Base-by-base conservation (phyloP, 2,329 filamentous ascomycete species). In the Acrodontium crateriforme region DNA sequence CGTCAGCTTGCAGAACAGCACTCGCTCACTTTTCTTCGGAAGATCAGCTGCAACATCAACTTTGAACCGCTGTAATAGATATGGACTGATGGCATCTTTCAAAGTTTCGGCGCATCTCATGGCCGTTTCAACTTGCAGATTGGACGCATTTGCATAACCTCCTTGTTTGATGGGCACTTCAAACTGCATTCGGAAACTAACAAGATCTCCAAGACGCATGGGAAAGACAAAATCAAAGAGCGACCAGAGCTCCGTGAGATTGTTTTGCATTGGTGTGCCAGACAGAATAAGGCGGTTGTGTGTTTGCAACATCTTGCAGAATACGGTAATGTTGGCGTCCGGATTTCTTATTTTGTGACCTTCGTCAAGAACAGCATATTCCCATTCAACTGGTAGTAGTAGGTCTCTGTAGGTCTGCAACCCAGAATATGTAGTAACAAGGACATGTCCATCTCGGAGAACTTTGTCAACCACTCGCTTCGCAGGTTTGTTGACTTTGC, bases 261-360 rank as follows among this genome's bases (percentile, higher is more conserved):
- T 95, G 53, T 98, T 98, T 53, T 98, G 91, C 65, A 98, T 91
- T 0, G 91, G 91, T 0, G 89, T 98, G 4, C 89, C 89, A 0
- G 91, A 95, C 2, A 98, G 63, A 34, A 98, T 95, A 37, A 95
- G 68, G 13, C 91, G 73, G 44, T 95, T 89, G 1, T 80, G 71
- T 0, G 89, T 98, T 18, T 79, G 76, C 8, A 98, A 60, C 52
- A 94, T 82, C 51, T 98, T 98, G 65, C 84, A 93, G 40, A 84
- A 81, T 28, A 95, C 81, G 0, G 91, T 94, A 38, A 98, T 89
- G 5, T 81, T 78, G 0, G 89, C 84, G 45, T 95, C 91, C 0
- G 89, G 89, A 43, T 98, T 98, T 20, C 89, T 77, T 42, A 98
- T 98, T 54, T 94, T 94, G 58, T 98, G 91, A 3, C 91, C 89